These are phyloP conservation scores for Coniferiporia sulphurascens DNA, from an alignment of 1,284 basidiomycete species.

Conservation along the genomic window DNA sequence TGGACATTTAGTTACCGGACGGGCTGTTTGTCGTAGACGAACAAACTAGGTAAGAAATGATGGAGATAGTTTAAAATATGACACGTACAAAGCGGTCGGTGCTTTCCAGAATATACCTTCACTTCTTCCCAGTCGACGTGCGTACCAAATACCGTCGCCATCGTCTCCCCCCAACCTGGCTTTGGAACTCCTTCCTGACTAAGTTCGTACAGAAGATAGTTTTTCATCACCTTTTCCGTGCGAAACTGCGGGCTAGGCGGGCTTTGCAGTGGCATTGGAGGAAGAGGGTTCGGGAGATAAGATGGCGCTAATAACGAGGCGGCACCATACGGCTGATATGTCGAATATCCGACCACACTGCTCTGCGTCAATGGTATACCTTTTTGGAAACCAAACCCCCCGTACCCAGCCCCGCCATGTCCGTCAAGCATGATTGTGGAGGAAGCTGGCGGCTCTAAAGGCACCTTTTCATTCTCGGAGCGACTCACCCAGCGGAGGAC, in stretches of 20 bases:
- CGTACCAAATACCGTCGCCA: slow-evolving; percentile 73
- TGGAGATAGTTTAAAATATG: slow-evolving; percentile 3
- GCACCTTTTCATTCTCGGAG: slow-evolving; percentile 44
- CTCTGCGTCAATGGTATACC: neutral
- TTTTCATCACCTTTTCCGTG: slow-evolving; percentile 48
- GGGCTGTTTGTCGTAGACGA: slow-evolving; percentile 37
- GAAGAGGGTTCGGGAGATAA: neutral
- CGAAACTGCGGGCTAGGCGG: slow-evolving; percentile 23
- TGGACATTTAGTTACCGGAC: slow-evolving; percentile 54
- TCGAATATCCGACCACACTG: neutral
- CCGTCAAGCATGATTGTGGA: neutral
- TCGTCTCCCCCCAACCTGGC: slow-evolving; percentile 65
- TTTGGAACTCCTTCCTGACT: slow-evolving; percentile 42
- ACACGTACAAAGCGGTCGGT: slow-evolving; percentile 53
- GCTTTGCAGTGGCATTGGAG: slow-evolving; percentile 10
- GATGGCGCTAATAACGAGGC: neutral
- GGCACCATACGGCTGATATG: slow-evolving; percentile 1
- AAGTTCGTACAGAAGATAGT: slow-evolving; percentile 61
- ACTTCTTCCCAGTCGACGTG: slow-evolving; percentile 67
- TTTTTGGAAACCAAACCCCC: neutral
- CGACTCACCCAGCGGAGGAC: slow-evolving; percentile 71
- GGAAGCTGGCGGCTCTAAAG: neutral
- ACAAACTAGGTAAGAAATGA: neutral
- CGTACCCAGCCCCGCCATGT: neutral
- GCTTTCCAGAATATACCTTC: slow-evolving; percentile 55